Conservation (phyloP, 106 monocot genomes). For the Dendrobium catenatum region DNA sequence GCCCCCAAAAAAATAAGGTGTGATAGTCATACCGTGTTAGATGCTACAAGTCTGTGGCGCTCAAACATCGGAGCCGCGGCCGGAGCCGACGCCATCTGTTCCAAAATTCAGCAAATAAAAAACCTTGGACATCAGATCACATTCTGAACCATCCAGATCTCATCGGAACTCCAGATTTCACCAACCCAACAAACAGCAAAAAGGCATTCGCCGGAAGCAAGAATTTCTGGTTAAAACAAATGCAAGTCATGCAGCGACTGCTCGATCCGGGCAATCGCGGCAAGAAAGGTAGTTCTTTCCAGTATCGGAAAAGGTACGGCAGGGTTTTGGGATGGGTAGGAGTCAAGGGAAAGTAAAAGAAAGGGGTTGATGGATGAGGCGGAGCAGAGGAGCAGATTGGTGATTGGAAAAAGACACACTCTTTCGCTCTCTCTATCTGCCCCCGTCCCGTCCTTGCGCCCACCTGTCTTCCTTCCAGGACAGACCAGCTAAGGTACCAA, state of each 20-base stretch:
- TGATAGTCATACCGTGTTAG: slow-evolving; percentile 34
- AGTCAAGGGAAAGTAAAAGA: background rate
- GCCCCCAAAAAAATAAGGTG: background rate
- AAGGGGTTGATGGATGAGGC: background rate
- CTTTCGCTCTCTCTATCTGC: background rate
- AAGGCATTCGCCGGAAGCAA: background rate
- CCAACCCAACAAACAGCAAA: background rate
- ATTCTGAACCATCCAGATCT: slow-evolving; percentile 1
- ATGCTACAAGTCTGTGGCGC: slow-evolving; percentile 31
- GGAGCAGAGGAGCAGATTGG: background rate
- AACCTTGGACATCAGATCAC: slow-evolving; percentile 28
- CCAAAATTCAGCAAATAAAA: background rate
- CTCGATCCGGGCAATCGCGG: background rate
- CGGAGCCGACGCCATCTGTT: slow-evolving; percentile 56
- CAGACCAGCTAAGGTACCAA: background rate
- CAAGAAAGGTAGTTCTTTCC: background rate
- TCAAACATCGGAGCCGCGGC: slow-evolving; percentile 46
- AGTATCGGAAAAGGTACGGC: background rate
- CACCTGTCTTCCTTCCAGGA: background rate
- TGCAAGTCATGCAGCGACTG: background rate
- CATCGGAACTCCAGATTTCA: background rate
- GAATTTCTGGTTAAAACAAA: background rate
- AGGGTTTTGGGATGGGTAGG: background rate
- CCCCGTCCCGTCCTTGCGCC: no score
- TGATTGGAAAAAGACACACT: slow-evolving; percentile 8